phyloP scores from a whole-genome alignment of 768 basidiomycete genomes.

The Mycena rebaudengoi region DNA sequence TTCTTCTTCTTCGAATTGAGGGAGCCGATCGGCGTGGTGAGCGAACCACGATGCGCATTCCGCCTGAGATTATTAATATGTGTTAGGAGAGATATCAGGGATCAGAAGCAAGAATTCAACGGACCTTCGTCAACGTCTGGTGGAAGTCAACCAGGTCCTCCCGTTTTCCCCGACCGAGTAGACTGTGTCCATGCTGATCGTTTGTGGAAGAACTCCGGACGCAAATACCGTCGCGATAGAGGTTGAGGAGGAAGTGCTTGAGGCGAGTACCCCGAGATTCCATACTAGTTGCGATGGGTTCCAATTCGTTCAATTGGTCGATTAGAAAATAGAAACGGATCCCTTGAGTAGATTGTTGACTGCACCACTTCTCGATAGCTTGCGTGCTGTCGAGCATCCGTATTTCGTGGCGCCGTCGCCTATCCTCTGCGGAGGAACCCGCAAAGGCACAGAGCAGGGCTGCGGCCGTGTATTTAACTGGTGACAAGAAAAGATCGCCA shows the following conservation, averaged over 20 bases:
- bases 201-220: neutral
- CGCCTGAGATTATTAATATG: neutral
- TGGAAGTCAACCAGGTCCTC: neutral
- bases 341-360: neutral
- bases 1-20: neutral
- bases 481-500: neutral
- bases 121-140: neutral
- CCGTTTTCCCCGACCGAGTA: neutral
- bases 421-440: neutral
- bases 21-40: neutral
- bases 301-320: neutral
- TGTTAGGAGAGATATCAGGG: neutral
- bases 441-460: neutral
- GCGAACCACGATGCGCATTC: neutral
- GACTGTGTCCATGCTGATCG: neutral
- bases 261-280: neutral
- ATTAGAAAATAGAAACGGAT: neutral
- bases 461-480: neutral
- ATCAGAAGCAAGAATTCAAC: neutral
- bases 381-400: neutral
- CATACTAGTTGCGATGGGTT: neutral
- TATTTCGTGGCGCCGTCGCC: neutral
- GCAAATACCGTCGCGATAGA: neutral
- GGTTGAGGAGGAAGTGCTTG: neutral
- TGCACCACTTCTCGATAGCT: neutral